Evolutionary conservation across 2,329 filamentous ascomycete species (phyloP).

Genomic region (Lachnum nothofagi): DNA sequence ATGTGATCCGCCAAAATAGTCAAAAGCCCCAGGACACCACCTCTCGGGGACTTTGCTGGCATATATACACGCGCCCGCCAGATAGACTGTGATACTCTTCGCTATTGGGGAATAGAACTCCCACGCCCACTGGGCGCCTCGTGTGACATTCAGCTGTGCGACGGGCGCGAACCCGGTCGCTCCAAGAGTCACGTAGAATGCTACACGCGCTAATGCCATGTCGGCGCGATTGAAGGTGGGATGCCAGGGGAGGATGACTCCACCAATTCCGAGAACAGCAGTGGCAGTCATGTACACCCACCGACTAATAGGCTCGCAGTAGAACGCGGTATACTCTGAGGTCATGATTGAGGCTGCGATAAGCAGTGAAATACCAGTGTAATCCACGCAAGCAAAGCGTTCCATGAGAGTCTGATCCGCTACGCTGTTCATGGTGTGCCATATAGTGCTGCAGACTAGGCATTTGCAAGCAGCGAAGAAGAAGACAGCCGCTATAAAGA

Average conservation of each 20-base stretch:
- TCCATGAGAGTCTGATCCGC: constrained; percentile 85
- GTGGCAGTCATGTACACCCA: constrained; percentile 83
- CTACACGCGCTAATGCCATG: constrained; percentile 88
- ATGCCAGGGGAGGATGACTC: constrained; percentile 92
- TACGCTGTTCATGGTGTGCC: constrained; percentile 99
- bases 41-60: constrained; percentile 88
- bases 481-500: constrained; percentile 88
- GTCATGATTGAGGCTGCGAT: constrained; percentile 97
- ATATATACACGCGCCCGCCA: constrained; percentile 79
- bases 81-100: constrained; percentile 83
- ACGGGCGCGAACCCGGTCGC: constrained; percentile 86
- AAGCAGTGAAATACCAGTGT: constrained; percentile 91
- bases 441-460: constrained; percentile 88
- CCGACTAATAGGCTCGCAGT: constrained; percentile 85
- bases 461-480: constrained; percentile 95
- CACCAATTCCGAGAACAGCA: constrained; percentile 72
- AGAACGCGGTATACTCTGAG: constrained; percentile 97
- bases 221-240: constrained; percentile 88
- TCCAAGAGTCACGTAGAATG: constrained; percentile 83
- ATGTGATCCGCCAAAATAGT: constrained; percentile 91
- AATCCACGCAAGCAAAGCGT: constrained; percentile 95
- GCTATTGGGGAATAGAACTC: constrained; percentile 84
- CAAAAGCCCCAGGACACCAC: constrained; percentile 88
- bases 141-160: constrained; percentile 72
- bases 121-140: constrained; percentile 73